Evolutionary conservation across 495 filamentous ascomycete species (phyloP).

Genomic region (Cercophora sp.): DNA sequence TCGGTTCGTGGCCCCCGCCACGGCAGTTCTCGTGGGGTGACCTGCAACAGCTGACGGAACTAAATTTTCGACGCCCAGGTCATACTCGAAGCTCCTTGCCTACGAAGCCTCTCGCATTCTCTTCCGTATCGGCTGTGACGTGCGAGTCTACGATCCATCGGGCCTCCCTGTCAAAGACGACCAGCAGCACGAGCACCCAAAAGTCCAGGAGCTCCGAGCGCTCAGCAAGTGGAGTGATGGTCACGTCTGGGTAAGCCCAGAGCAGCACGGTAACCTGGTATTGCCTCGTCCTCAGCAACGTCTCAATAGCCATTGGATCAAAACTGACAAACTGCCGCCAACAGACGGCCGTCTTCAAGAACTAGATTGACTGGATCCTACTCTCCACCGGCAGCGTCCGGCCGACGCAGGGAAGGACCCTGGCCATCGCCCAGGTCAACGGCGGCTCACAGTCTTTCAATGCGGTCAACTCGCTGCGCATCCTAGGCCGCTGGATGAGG

Average conservation of each 20-base stretch:
- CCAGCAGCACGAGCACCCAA: conserved; percentile 51
- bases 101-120: conserved; percentile 59
- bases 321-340: too few relatives aligned
- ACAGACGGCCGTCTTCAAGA: conserved; percentile 68
- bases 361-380: conserved; percentile 75
- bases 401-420: conserved; percentile 65
- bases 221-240: conserved; percentile 67
- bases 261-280: conserved; percentile 69
- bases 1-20: conserved; percentile 32
- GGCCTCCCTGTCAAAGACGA: conserved; percentile 64
- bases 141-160: conserved; percentile 59
- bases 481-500: conserved; percentile 72
- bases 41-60: too few relatives aligned
- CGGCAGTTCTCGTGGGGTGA: too few relatives aligned
- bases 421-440: conserved; percentile 61
- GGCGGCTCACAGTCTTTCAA: conserved; percentile 72
- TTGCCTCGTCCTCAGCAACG: too few relatives aligned
- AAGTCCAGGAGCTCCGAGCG: conserved; percentile 62
- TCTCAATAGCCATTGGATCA: neutral
- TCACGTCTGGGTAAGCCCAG: conserved; percentile 65
- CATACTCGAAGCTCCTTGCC: conserved; percentile 59
- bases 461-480: conserved; percentile 65
- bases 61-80: conserved; percentile 37
- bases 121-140: conserved; percentile 65
- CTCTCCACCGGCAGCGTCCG: conserved; percentile 58